A percentile compares a stretch with the other conserved stretches of the same genome.
phyloP scores from a whole-genome alignment of 2,329 filamentous ascomycete species.

The Teratosphaeria epicoccoides region DNA sequence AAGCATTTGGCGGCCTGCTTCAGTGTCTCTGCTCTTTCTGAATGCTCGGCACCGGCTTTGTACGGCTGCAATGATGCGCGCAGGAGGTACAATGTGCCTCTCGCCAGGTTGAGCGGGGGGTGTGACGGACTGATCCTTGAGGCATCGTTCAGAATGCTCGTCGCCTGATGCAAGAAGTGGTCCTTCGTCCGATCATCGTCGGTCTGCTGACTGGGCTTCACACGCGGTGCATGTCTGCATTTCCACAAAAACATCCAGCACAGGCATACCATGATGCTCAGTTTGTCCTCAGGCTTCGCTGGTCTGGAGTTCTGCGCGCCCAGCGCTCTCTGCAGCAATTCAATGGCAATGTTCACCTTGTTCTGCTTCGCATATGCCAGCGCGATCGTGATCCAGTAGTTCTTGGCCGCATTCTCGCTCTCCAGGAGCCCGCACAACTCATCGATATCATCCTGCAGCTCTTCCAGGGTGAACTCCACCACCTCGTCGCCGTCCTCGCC shows the following conservation, averaged over 20 bases:
- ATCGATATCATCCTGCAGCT: constrained; percentile 79
- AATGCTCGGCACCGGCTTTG: constrained; percentile 55
- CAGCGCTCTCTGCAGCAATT: constrained; percentile 61
- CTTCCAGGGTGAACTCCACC: constrained; percentile 88
- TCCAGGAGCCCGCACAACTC: constrained; percentile 92
- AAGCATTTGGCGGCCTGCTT: constrained; percentile 85
- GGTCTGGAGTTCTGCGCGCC: constrained; percentile 44
- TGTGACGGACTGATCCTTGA: constrained; percentile 86
- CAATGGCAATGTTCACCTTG: constrained; percentile 74
- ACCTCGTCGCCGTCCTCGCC: constrained; percentile 54
- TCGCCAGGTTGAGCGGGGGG: constrained; percentile 79
- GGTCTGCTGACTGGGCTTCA: constrained; percentile 48
- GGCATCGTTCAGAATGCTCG: constrained; percentile 86
- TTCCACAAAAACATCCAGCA: constrained; percentile 90
- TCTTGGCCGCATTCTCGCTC: constrained; percentile 82
- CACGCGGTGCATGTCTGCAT: constrained; percentile 66
- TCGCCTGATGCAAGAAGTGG: constrained; percentile 82
- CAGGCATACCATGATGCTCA: constrained; percentile 71
- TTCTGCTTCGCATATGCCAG: constrained; percentile 93
- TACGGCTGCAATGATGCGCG: constrained; percentile 76
- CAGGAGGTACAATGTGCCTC: constrained; percentile 79
- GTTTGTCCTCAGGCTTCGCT: constrained; percentile 66
- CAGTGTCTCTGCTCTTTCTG: constrained; percentile 66
- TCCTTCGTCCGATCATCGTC: constrained; percentile 84
- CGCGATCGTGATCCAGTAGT: constrained; percentile 96